A percentile compares a stretch with the other conserved stretches of the same genome.
Conservation (phyloP, 768 basidiomycete species). For the Rhodocollybia butyracea region DNA sequence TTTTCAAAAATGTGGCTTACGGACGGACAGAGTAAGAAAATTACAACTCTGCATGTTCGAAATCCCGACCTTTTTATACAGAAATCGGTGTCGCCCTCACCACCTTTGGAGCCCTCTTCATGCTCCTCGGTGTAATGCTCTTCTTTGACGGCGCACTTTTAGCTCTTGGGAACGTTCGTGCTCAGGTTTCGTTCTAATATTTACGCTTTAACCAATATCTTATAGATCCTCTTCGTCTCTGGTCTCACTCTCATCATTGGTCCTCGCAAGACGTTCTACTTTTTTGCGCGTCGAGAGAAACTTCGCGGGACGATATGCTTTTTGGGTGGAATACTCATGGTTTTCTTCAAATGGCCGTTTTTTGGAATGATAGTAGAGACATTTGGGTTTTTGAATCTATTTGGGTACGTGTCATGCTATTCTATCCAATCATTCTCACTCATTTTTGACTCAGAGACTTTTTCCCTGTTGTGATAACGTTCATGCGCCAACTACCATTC, state of each 20-base stretch:
- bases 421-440: slow-evolving; percentile 1
- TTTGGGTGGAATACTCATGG: slow-evolving; percentile 85
- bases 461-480: slow-evolving; percentile 98
- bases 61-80: slow-evolving; percentile 26
- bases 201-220: not conserved
- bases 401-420: slow-evolving; percentile 63
- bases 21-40: not conserved
- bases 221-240: slow-evolving; percentile 89
- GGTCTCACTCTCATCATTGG: slow-evolving; percentile 97
- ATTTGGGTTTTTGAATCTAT: slow-evolving; percentile 95
- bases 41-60: not conserved
- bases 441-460: slow-evolving; percentile 70
- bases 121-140: slow-evolving; percentile 93
- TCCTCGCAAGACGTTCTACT: slow-evolving; percentile 95
- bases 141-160: slow-evolving; percentile 96
- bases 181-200: not conserved
- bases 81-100: slow-evolving; percentile 97
- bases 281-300: slow-evolving; percentile 96
- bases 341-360: slow-evolving; percentile 95
- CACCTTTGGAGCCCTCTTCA: slow-evolving; percentile 92
- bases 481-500: slow-evolving; percentile 90
- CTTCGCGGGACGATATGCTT: slow-evolving; percentile 87
- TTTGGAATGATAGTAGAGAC: slow-evolving; percentile 91
- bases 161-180: slow-evolving; percentile 90
- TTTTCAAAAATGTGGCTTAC: slow-evolving; percentile 8